Evolutionary conservation across 768 basidiomycete genomes (phyloP), one percentile per base, ranked within the genome.

Genomic region (Cystofilobasidium ferigula): DNA sequence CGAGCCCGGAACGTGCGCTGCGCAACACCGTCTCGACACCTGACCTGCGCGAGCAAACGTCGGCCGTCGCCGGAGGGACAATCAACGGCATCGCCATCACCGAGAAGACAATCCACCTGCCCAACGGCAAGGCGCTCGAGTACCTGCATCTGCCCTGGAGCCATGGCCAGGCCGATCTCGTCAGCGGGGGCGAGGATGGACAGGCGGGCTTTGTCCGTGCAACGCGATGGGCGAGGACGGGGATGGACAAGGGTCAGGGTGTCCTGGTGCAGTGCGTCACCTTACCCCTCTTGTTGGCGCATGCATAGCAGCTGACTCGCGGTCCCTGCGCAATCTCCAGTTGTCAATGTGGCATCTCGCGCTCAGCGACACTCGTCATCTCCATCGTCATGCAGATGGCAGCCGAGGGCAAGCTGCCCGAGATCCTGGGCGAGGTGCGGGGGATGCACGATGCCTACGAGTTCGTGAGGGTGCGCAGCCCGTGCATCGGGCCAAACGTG

Each of bases 331-430:
- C 71, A 73, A 5, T 34, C 12, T 51, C 8, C 70, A 91, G 89
- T 74, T 94, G 91, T 76, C 91, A 94, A 78, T 91, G 90, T 76
- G 91, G 91, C 71, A 86, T 94, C 38, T 92, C 90, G 26, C 83
- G 91, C 69, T 90, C 88, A 12, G 91, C 91, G 22, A 93, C 91
- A 1, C 78, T 93, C 74, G 83, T 87, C 57, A 93, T 94, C 69
- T 91, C 90, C 42, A 81, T 92, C 64, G 88, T 92, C 69, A 94
- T 94, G 90, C 84, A 89, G 60, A 88, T 89, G n/a, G 88, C 90
- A 34, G 84, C 85, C 56, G 83, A 82, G 16, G 78, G 85, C 18
- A 79, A 78, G 47, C 87, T 74, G 60, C 62, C 69, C 9, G 64
- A 70, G 6, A 26, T 58, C 2, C 66, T 73, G 12, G 71, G 73